phyloP scores from a whole-genome alignment of 257 asterid genomes.

The Plectranthus barbatus region DNA sequence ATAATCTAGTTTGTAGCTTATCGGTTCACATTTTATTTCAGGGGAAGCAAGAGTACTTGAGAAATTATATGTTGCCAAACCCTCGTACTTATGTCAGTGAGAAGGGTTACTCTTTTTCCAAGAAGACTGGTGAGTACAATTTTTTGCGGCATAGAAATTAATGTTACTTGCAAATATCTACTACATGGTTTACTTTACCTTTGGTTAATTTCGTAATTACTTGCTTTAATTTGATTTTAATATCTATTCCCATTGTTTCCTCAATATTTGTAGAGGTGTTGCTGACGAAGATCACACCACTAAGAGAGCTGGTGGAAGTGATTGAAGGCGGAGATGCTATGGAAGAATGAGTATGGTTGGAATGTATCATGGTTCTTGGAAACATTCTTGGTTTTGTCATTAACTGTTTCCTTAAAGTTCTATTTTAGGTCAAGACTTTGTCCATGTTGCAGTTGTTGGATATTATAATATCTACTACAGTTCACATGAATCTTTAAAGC shows the following conservation, averaged over 20 bases:
- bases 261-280: constrained; percentile 54
- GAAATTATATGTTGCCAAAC: constrained; percentile 66
- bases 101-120: constrained; percentile 59
- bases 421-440: too few relatives aligned
- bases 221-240: neutral
- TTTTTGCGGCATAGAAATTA: too few relatives aligned
- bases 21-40: constrained; percentile 10
- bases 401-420: too few relatives aligned
- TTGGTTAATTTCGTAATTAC: neutral
- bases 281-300: constrained; percentile 69
- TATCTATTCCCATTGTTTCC: neutral
- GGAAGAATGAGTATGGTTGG: constrained; percentile 46
- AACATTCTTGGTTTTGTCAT: too few relatives aligned
- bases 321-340: constrained; percentile 74
- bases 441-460: too few relatives aligned
- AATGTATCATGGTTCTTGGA: neutral
- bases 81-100: constrained; percentile 79
- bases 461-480: too few relatives aligned
- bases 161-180: too few relatives aligned
- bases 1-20: neutral
- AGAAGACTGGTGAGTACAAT: constrained; percentile 72
- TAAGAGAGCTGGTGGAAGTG: constrained; percentile 53
- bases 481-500: too few relatives aligned
- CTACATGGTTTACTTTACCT: neutral
- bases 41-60: constrained; percentile 73